Evolutionary conservation across 2,329 filamentous ascomycete species (phyloP).

Genomic region (Colletotrichum sp.): DNA sequence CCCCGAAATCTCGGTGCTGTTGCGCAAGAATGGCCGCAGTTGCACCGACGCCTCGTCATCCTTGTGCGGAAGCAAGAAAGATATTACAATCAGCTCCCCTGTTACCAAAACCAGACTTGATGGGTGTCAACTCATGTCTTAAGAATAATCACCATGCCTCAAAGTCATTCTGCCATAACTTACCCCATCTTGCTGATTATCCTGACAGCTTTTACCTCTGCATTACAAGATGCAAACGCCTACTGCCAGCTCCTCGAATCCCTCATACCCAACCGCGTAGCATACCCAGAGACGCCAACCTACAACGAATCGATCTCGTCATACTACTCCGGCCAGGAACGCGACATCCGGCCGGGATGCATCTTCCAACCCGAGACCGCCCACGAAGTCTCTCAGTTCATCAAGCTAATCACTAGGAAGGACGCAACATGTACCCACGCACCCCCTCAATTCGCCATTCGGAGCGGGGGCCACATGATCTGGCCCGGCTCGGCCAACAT

Average conservation of each 20-base stretch:
- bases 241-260: neutral
- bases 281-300: neutral
- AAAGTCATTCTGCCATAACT: neutral
- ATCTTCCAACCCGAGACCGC: slow-evolving; percentile 14
- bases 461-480: slow-evolving; percentile 4
- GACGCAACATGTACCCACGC: neutral
- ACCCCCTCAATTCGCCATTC: neutral
- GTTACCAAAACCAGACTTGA: neutral
- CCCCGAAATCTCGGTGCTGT: neutral
- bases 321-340: slow-evolving; percentile 15
- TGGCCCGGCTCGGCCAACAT: slow-evolving; percentile 11
- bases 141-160: neutral
- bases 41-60: neutral
- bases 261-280: neutral
- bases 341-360: slow-evolving; percentile 10
- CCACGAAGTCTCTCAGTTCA: neutral
- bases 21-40: neutral
- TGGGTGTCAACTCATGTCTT: fast-evolving
- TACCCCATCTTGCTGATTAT: neutral
- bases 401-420: neutral
- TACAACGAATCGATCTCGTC: neutral
- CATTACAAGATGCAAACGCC: neutral
- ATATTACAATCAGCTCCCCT: neutral
- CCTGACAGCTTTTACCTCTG: neutral
- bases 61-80: neutral